These are phyloP conservation scores for Berkeleyomyces basicola DNA, from an alignment of 2,329 filamentous ascomycete genomes.

Conservation along the genomic window DNA sequence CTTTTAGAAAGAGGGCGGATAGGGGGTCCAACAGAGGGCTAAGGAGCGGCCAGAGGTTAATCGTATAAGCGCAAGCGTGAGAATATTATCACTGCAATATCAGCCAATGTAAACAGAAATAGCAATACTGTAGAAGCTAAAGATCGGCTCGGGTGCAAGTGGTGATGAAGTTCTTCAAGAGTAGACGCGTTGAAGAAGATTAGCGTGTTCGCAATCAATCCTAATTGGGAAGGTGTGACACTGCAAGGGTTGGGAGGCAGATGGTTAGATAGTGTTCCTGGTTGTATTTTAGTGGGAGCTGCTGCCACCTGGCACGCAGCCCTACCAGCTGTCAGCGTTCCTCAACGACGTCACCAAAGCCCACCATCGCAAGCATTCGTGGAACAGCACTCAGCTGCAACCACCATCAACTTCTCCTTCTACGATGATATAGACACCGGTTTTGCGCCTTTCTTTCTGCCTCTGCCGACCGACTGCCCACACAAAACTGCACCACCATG, in stretches of 20 bases:
- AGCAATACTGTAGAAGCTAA: too few relatives aligned
- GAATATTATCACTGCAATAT: neutral
- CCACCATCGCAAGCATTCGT: neutral
- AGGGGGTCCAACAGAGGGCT: neutral
- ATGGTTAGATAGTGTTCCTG: neutral
- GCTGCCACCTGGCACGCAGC: neutral
- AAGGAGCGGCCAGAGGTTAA: neutral
- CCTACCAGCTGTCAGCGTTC: neutral
- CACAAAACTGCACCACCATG: conserved; percentile 36
- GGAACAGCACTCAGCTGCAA: neutral
- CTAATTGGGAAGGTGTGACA: conserved; percentile 1
- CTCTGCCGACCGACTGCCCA: neutral
- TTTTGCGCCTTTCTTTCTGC: neutral
- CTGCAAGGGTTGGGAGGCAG: neutral
- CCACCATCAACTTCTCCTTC: neutral
- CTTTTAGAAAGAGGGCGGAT: neutral
- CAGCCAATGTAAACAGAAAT: neutral
- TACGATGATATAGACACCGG: neutral
- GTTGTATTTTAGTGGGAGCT: neutral
- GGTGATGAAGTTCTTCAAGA: neutral
- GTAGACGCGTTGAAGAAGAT: neutral
- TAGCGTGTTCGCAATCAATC: neutral
- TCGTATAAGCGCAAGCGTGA: neutral
- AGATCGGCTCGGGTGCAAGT: too few relatives aligned
- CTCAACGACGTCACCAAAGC: conserved; percentile 6